These are phyloP conservation scores for Colletotrichum costaricense DNA, from an alignment of 2,329 filamentous ascomycete species.

Conservation along the genomic window DNA sequence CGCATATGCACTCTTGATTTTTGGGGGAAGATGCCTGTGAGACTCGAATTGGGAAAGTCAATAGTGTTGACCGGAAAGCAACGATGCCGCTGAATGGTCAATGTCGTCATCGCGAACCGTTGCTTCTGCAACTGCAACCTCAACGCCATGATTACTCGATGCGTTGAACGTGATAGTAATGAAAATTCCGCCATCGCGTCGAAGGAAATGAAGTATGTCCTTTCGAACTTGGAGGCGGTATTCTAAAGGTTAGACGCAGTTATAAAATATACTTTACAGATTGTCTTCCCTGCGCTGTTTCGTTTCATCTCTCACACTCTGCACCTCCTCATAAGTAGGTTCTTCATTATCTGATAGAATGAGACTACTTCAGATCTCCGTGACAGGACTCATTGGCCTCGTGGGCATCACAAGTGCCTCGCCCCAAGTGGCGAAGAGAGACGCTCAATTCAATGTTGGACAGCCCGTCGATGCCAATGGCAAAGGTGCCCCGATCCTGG, in stretches of 20 bases:
- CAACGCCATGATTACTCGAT: not conserved
- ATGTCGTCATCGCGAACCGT: slow-evolving; percentile 29
- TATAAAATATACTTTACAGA: not conserved
- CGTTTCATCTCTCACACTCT: not conserved
- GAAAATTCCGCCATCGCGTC: slow-evolving; percentile 8
- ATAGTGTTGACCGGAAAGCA: not conserved
- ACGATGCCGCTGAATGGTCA: slow-evolving; percentile 1
- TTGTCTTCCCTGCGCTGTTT: not conserved
- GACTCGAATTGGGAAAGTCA: not conserved
- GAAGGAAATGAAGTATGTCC: not conserved
- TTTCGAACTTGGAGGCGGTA: not conserved
- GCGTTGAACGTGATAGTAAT: not conserved
- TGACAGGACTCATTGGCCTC: not conserved
- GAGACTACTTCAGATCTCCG: slow-evolving; percentile 10
- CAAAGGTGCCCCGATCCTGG: slow-evolving; percentile 68
- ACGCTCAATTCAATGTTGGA: slow-evolving; percentile 57
- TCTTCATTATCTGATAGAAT: not conserved
- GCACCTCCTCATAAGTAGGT: not conserved
- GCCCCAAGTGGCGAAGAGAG: slow-evolving; percentile 19
- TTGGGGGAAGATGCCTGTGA: not conserved
- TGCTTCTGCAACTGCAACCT: not conserved
- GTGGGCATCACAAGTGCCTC: not conserved
- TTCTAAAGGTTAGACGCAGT: no score
- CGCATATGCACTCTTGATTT: not conserved
- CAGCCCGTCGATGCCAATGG: slow-evolving; percentile 67